Evolutionary conservation across 1,284 basidiomycete species (phyloP).

Genomic region (Serendipita sp.): DNA sequence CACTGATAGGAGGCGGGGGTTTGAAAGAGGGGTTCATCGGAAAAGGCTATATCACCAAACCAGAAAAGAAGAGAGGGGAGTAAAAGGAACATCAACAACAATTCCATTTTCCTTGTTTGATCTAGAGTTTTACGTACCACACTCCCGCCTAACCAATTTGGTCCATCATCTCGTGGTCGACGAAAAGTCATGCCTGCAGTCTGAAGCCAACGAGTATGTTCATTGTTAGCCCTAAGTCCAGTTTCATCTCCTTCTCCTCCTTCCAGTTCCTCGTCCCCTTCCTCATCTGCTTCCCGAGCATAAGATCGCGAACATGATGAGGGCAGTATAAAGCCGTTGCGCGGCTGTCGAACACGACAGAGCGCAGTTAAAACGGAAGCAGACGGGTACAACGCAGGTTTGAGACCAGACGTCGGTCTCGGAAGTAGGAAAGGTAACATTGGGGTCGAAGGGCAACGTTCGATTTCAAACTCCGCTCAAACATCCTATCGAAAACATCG

Average conservation of each 20-base stretch:
- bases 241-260: not conserved
- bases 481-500: no score
- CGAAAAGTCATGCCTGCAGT: not conserved
- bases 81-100: not conserved
- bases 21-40: constrained; percentile 68
- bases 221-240: not conserved
- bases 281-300: not conserved
- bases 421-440: constrained; percentile 3
- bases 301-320: not conserved
- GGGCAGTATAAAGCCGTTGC: not conserved
- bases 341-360: not conserved
- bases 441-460: not conserved
- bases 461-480: no score
- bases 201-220: not conserved
- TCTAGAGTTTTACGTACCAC: constrained; percentile 13
- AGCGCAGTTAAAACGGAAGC: not conserved
- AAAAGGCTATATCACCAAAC: constrained; percentile 36
- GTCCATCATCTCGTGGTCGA: constrained; percentile 5
- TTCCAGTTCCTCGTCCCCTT: not conserved
- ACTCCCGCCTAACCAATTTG: constrained; percentile 18
- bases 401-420: not conserved
- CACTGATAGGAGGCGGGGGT: constrained; percentile 60
- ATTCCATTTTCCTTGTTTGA: not conserved
- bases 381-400: not conserved
- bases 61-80: not conserved